Evolutionary conservation across 164 flowering plant genomes (phyloP).

Genomic region (Vitis rupestris): DNA sequence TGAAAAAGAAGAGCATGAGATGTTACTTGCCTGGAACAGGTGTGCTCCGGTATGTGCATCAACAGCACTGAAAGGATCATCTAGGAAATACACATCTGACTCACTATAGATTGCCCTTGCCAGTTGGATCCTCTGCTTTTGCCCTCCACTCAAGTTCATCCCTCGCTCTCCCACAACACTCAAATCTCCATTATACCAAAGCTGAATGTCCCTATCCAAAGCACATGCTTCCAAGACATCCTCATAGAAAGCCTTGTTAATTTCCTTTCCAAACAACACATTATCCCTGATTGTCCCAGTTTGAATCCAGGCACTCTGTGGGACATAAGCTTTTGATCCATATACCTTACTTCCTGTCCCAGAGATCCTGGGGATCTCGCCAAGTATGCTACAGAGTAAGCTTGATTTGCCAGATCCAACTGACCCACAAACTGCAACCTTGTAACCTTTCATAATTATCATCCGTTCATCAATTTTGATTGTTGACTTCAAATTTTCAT

Average conservation of each 20-base stretch:
- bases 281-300: slow-evolving; percentile 78
- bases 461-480: slow-evolving; percentile 46
- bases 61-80: slow-evolving; percentile 92
- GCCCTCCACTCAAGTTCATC: slow-evolving; percentile 82
- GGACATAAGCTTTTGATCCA: slow-evolving; percentile 80
- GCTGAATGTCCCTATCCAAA: slow-evolving; percentile 55
- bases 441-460: slow-evolving; percentile 49
- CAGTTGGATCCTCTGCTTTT: slow-evolving; percentile 81
- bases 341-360: slow-evolving; percentile 50
- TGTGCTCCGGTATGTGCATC: slow-evolving; percentile 89
- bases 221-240: slow-evolving; percentile 72
- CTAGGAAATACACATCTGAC: slow-evolving; percentile 72
- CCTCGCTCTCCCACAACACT: slow-evolving; percentile 78
- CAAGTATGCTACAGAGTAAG: slow-evolving; percentile 67
- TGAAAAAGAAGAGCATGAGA: background rate
- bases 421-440: slow-evolving; percentile 81
- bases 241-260: slow-evolving; percentile 46
- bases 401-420: slow-evolving; percentile 91
- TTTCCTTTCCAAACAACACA: slow-evolving; percentile 71
- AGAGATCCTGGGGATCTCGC: slow-evolving; percentile 62
- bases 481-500: slow-evolving; percentile 29
- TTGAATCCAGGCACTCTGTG: slow-evolving; percentile 89
- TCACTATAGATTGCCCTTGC: slow-evolving; percentile 75
- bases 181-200: slow-evolving; percentile 66
- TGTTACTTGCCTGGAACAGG: slow-evolving; percentile 56